Evolutionary conservation across 352 stramenopile genomes (phyloP), one percentile per base, ranked within the genome.

Genomic region (Lagenidium giganteum): DNA sequence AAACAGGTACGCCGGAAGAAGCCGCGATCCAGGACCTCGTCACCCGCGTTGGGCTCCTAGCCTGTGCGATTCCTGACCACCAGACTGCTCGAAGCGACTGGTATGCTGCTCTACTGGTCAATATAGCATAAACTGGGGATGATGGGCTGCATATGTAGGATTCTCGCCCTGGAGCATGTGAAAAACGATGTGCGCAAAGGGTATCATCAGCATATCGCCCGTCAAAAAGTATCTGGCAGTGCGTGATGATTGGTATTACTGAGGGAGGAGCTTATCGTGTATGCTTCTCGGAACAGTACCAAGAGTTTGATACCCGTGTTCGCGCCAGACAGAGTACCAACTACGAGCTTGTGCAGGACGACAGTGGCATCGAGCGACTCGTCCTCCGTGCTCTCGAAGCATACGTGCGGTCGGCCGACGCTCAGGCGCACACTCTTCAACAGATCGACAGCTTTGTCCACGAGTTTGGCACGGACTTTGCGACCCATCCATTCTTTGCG

Each of bases 401-500:
- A 7, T 80, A 86, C 39, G 25, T 76, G 33, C 64, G 77, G 11
- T 54, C 47, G 11, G 45, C 35, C 1, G 60, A 61, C 26, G 64
- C 50, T 16, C 62, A 79, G 33, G 45, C 46, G 8, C 64, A 60
- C 20, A 70, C 69, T 48, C 59, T 71, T 18, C 42, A 62, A 1
- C 54, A 49, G 20, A 62, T 70, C 26, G 56, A 67, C 8, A 45
- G 45, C n/a, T 89, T 87, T 34, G 52, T 85, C 21, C 51, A 69
- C 40, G 55, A 64, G 14, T 55, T 80, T 24, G 12, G 54, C 3
- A 23, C 63, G 14, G 76, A 83, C 24, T 60, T 90, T 25, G 78
- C 69, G 20, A 75, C 52, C 17, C 78, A 90, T 47, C 74, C 78
- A n/a, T 85, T 90, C 31, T 42, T 90, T 14, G 71, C 65, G 6